phyloP scores from a whole-genome alignment of 139 green algal genomes.

The Closterium sp. region DNA sequence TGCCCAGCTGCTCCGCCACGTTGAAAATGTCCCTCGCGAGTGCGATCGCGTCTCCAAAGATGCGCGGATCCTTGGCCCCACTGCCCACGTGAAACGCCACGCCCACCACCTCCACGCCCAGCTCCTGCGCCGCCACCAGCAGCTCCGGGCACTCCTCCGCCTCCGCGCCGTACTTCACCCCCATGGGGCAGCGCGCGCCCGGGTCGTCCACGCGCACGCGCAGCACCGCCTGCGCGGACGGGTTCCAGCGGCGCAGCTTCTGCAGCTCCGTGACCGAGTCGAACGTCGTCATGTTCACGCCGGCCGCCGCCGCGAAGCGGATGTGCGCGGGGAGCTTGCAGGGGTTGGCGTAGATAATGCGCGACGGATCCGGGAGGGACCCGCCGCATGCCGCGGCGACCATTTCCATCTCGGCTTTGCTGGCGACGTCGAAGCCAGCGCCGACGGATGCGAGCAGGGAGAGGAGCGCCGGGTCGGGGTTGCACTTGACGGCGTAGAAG shows the following conservation, averaged over 20 bases:
- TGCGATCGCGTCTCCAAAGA: conserved; percentile 75
- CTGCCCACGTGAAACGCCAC: conserved; percentile 96
- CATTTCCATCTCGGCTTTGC: conserved; percentile 76
- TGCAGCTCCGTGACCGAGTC: conserved; percentile 87
- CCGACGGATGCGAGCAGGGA: conserved; percentile 78
- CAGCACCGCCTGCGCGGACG: conserved; percentile 74
- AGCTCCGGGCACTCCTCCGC: conserved; percentile 61
- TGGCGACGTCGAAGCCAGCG: conserved; percentile 93
- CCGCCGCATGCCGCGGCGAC: conserved; percentile 72
- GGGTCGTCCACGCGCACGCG: conserved; percentile 86
- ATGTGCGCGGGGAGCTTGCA: conserved; percentile 90
- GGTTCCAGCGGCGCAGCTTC: conserved; percentile 79
- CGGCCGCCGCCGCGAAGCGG: conserved; percentile 47
- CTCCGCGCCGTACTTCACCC: conserved; percentile 89
- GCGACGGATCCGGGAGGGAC: conserved; percentile 56
- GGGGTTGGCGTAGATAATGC: conserved; percentile 92
- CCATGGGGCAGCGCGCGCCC: conserved; percentile 69
- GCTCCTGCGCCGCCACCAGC: conserved; percentile 59
- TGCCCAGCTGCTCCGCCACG: conserved; percentile 65
- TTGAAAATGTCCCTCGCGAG: conserved; percentile 75
- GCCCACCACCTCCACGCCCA: conserved; percentile 77
- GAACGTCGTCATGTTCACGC: conserved; percentile 85
- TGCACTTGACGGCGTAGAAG: conserved; percentile 96
- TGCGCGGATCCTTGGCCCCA: conserved; percentile 65
- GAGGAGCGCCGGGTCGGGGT: conserved; percentile 83